A percentile compares a stretch with the other conserved stretches of the same genome.
phyloP scores from a whole-genome alignment of 208 protist genomes.

The Balamuthia mandrillaris region DNA sequence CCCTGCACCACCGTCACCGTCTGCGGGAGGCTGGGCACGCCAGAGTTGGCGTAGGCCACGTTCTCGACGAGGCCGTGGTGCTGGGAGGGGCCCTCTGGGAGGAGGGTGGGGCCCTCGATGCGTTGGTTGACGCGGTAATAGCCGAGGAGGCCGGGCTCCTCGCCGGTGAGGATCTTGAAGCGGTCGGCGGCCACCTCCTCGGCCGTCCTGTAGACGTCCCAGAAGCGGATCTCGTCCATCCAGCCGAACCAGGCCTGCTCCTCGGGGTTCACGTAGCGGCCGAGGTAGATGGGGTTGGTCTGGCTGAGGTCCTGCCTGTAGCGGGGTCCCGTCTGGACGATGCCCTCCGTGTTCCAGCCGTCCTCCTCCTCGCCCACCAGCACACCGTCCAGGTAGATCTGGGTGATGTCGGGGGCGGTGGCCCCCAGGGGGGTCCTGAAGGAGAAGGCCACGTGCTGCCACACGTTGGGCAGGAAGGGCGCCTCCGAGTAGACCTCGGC shows the following conservation, averaged over 20 bases:
- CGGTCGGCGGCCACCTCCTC: neutral
- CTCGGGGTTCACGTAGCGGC: neutral
- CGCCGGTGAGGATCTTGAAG: neutral
- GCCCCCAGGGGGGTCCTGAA: neutral
- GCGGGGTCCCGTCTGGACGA: no score
- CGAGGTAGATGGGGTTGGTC: neutral
- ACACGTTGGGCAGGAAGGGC: neutral
- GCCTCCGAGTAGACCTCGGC: constrained; percentile 3
- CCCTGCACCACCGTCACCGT: neutral
- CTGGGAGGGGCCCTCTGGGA: neutral
- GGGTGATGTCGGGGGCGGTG: neutral
- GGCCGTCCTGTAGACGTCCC: neutral
- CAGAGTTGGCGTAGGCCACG: neutral
- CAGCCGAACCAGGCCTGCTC: constrained; percentile 10
- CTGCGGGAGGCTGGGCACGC: neutral
- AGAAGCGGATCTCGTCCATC: constrained; percentile 30
- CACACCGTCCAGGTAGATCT: constrained; percentile 3
- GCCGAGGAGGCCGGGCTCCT: neutral
- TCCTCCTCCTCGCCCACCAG: neutral
- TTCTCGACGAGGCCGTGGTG: neutral
- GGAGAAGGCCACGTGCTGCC: constrained; percentile 30
- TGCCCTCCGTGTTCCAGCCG: neutral
- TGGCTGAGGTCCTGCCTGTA: neutral
- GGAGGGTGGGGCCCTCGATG: neutral
- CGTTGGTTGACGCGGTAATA: constrained; percentile 1